Percentiles rank a stretch among this genome's conserved stretches.
Evolutionary conservation across 257 asterid genomes (phyloP).

Genomic region (Capsicum pubescens): DNA sequence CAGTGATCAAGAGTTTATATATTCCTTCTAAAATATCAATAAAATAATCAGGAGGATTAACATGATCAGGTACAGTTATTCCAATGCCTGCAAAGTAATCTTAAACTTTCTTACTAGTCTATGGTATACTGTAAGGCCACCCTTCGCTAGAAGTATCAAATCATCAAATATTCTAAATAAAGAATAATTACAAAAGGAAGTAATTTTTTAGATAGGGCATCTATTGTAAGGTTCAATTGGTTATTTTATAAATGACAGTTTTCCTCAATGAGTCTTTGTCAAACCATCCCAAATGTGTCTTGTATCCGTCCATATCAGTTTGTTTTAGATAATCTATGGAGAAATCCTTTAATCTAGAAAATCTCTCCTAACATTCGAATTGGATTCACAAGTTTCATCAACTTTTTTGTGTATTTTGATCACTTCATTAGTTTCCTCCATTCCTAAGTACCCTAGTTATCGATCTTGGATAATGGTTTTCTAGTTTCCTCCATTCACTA

Average conservation of each 20-base stretch:
- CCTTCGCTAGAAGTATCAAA: slow-evolving; percentile 58
- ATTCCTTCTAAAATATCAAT: slow-evolving; percentile 97
- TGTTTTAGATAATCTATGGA: not conserved
- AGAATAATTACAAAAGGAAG: slow-evolving; percentile 71
- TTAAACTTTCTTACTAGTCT: too few relatives aligned
- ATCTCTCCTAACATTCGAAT: too few relatives aligned
- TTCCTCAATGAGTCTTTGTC: not conserved
- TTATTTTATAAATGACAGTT: not conserved
- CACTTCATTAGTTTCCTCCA: too few relatives aligned
- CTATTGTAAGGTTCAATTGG: not conserved
- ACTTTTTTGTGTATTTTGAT: too few relatives aligned
- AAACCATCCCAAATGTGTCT: not conserved
- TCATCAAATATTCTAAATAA: slow-evolving; percentile 98
- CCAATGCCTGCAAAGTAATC: too few relatives aligned
- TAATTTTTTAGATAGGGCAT: not conserved
- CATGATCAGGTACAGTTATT: slow-evolving; percentile 56
- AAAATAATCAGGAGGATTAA: slow-evolving; percentile 95
- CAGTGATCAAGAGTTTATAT: slow-evolving; percentile 60
- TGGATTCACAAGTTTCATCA: too few relatives aligned
- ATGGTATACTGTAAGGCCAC: too few relatives aligned
- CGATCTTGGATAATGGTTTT: too few relatives aligned
- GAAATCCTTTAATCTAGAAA: not conserved
- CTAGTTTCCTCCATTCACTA: too few relatives aligned
- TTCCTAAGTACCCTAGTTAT: too few relatives aligned
- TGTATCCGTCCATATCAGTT: not conserved